Evolutionary conservation across 2,329 filamentous ascomycete genomes (phyloP).

Genomic region (Pseudopithomyces maydicus): DNA sequence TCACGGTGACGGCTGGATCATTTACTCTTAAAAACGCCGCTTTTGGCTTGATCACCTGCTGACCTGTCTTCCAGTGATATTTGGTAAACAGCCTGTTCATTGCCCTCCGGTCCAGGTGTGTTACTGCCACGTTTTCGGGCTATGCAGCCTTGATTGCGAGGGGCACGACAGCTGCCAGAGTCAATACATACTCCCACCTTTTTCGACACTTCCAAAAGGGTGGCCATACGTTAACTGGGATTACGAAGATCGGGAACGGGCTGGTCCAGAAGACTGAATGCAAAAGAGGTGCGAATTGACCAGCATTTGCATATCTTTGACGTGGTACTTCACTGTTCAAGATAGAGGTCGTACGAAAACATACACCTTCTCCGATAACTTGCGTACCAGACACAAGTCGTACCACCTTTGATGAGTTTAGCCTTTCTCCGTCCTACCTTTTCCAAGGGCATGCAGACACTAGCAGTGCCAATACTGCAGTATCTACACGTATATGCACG

Average conservation of each 20-base stretch:
- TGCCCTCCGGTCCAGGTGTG: constrained; percentile 67
- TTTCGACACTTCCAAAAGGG: constrained; percentile 61
- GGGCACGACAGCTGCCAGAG: constrained; percentile 57
- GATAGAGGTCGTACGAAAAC: not conserved
- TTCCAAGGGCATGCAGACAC: not conserved
- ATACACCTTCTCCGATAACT: not conserved
- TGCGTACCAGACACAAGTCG: not conserved
- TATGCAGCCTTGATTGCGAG: constrained; percentile 57
- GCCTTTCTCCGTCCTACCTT: not conserved
- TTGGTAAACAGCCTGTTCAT: constrained; percentile 53
- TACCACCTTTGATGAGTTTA: not conserved
- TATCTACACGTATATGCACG: not conserved
- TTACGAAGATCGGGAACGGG: constrained; percentile 37
- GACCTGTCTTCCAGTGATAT: constrained; percentile 36
- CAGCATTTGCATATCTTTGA: not conserved
- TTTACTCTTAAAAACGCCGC: not conserved
- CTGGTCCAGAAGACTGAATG: constrained; percentile 25
- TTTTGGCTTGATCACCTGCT: constrained; percentile 21
- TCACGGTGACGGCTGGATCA: not conserved
- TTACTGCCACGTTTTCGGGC: constrained; percentile 70
- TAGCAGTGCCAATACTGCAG: not conserved
- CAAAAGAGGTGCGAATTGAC: not conserved
- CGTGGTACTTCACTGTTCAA: not conserved
- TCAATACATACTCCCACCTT: constrained; percentile 65
- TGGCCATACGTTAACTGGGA: constrained; percentile 66